Conservation (phyloP, 208 protist genomes). For the Acanthamoeba healyi region DNA sequence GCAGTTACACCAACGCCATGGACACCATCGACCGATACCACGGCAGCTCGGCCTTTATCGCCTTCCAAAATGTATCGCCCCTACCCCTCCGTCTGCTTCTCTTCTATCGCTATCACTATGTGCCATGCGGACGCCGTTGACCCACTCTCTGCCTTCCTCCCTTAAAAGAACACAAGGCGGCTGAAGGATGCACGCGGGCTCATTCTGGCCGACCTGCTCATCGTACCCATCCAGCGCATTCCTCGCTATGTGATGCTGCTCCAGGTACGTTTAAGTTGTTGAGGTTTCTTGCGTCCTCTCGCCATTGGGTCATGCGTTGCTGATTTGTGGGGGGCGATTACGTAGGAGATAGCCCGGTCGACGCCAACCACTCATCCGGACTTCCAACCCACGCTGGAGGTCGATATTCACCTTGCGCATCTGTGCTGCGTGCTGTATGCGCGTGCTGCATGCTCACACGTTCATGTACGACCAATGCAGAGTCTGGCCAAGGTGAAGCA, state of each 20-base stretch:
- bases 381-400: constrained; percentile 33
- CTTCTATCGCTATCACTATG: background rate
- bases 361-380: constrained; percentile 32
- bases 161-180: background rate
- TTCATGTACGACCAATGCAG: background rate
- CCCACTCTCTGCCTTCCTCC: background rate
- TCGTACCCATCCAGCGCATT: constrained; percentile 55
- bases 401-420: background rate
- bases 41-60: background rate
- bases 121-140: background rate
- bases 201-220: constrained; percentile 30
- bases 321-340: no score
- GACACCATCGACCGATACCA: constrained; percentile 20
- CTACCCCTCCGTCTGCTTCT: background rate
- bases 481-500: constrained; percentile 64
- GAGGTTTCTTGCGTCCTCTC: no score
- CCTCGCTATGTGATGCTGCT: constrained; percentile 30
- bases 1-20: constrained; percentile 63
- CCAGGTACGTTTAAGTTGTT: background rate
- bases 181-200: constrained; percentile 14
- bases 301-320: background rate
- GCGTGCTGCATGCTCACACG: background rate
- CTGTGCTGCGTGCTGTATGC: background rate
- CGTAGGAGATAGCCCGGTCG: background rate
- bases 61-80: background rate